A percentile compares a stretch with the other conserved stretches of the same genome.
Conservation (phyloP, 2,329 filamentous ascomycete species). For the Botrytis aclada region DNA sequence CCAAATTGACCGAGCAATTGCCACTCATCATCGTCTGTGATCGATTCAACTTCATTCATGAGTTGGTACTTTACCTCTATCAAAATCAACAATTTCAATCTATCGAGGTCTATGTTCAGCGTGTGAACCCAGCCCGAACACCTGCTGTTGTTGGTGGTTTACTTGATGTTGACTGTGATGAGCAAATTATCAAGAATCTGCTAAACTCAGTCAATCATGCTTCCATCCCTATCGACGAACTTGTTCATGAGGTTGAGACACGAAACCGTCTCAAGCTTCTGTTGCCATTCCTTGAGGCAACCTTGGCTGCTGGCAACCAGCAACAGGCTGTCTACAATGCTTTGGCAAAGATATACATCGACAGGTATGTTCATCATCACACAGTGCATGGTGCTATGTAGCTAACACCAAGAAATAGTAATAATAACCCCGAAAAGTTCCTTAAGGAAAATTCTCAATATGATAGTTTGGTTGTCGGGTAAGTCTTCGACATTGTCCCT, state of each 20-base stretch:
- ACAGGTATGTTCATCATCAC: slow-evolving; percentile 46
- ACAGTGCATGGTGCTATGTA: background rate
- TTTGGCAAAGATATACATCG: slow-evolving; percentile 98
- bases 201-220: slow-evolving; percentile 79
- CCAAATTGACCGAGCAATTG: slow-evolving; percentile 84
- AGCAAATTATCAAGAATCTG: slow-evolving; percentile 91
- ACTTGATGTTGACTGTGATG: slow-evolving; percentile 95
- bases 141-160: slow-evolving; percentile 91
- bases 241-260: slow-evolving; percentile 91
- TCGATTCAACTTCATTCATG: slow-evolving; percentile 98
- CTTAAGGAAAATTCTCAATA: slow-evolving; percentile 51
- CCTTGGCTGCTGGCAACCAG: slow-evolving; percentile 83
- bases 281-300: slow-evolving; percentile 92
- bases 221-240: slow-evolving; percentile 87
- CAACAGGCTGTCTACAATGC: slow-evolving; percentile 97
- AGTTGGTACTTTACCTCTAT: slow-evolving; percentile 93
- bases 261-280: slow-evolving; percentile 94
- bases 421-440: slow-evolving; percentile 97
- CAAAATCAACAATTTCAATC: slow-evolving; percentile 99
- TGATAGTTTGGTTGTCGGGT: background rate
- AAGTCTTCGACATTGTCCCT: too few species aligned
- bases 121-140: slow-evolving; percentile 87
- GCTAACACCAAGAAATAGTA: slow-evolving; percentile 43
- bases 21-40: slow-evolving; percentile 98
- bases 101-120: slow-evolving; percentile 96